Evolutionary conservation across 2,329 filamentous ascomycete species (phyloP).

Genomic region (Pseudomassariella vexata): DNA sequence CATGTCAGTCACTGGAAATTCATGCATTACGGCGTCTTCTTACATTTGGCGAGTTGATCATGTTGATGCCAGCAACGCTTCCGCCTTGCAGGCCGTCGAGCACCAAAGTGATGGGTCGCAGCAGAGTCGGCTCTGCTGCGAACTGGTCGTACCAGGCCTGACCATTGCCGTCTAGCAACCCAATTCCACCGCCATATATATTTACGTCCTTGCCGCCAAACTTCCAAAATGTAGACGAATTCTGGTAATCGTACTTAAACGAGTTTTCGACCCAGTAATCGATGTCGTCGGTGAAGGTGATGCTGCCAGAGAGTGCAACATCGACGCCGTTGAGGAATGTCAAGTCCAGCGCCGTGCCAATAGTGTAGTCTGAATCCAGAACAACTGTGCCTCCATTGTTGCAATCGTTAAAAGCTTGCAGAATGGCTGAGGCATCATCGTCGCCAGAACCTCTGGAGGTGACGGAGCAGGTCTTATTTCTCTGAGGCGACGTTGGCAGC

Average conservation of each 20-base stretch:
- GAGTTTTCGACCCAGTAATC: slow-evolving; percentile 62
- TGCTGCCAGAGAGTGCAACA: slow-evolving; percentile 47
- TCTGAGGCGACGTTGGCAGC: slow-evolving; percentile 5
- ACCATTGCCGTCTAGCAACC: slow-evolving; percentile 54
- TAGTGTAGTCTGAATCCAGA: slow-evolving; percentile 52
- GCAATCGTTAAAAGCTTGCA: slow-evolving; percentile 49
- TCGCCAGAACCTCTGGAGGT: slow-evolving; percentile 7
- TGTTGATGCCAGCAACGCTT: slow-evolving; percentile 52
- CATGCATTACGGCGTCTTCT: not conserved
- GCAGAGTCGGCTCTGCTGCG: slow-evolving; percentile 42
- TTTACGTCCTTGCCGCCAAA: slow-evolving; percentile 47
- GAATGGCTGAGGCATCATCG: slow-evolving; percentile 32
- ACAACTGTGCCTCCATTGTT: slow-evolving; percentile 59
- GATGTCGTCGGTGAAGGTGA: slow-evolving; percentile 61
- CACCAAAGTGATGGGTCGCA: slow-evolving; percentile 53
- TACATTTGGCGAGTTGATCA: slow-evolving; percentile 48
- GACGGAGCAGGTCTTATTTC: slow-evolving; percentile 12
- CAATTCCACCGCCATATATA: slow-evolving; percentile 51
- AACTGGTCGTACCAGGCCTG: slow-evolving; percentile 61
- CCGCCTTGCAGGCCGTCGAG: slow-evolving; percentile 51
- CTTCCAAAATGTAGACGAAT: slow-evolving; percentile 49
- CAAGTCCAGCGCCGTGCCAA: slow-evolving; percentile 59
- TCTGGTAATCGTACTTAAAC: slow-evolving; percentile 62
- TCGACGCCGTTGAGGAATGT: slow-evolving; percentile 61
- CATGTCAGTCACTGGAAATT: not conserved